Base-by-base conservation (phyloP, 306 rosid species). In the Pyrus pyrifolia region DNA sequence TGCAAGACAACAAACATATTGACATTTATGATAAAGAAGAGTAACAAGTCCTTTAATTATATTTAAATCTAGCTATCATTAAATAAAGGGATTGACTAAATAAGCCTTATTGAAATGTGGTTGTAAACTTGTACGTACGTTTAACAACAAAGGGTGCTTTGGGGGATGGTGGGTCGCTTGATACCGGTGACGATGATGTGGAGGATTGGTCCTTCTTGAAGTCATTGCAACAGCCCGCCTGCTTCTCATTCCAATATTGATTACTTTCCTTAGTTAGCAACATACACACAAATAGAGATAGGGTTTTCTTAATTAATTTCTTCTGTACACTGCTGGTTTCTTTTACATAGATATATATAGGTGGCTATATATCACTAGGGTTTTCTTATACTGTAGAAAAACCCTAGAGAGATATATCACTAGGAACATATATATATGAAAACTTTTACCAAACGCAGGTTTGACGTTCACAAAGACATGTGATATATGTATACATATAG, bases 81-180 rank as follows among this genome's bases (percentile, higher is more conserved):
- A 46, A 46, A 46, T 46, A 1, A 46, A 14, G 19, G 7, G 52
- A 46, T 46, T 46, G 53, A 49, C 55, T 49, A 49, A 49, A 15
- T 49, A 51, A 51, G 55, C 21, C 21, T 51, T 25, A 25, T 25
- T 51, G 21, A 51, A 51, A 51, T 51, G 8, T 51, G 55, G 55
- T 51, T 17, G 21, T 49, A 49, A 15, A 49, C 21, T 49, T 51
- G 55, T 5, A 12, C 84, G 1, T 87, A 93, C 99, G 99, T 85
- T 95, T 95, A 0, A 93, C 96, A 79, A 95, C 99, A 80, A 95
- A 92, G 60, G 93, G 94, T 38, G 96, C 87, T 82, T 85, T 89
- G n/a, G 97, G 97, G 13, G 96, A 87, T 75, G 85, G 76, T 19
- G 98, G 93, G 65, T 95, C 97, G 68, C 62, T 80, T 1, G 93